Conservation (phyloP, 2,329 filamentous ascomycete genomes). For the Plenodomus lindquistii region DNA sequence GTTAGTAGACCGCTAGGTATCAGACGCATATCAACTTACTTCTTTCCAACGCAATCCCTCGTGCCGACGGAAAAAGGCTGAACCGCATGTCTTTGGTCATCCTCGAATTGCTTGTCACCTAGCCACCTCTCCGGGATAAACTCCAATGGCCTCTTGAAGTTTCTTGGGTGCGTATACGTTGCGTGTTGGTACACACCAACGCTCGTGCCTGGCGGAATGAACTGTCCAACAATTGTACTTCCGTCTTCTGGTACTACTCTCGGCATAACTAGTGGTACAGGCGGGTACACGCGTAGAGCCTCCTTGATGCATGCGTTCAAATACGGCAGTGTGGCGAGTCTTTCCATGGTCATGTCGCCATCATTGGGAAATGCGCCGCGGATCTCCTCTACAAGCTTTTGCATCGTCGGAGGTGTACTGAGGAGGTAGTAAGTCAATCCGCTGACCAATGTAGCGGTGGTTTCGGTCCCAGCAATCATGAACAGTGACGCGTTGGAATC, state of each 20-base stretch:
- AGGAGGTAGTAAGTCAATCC: slow-evolving; percentile 45
- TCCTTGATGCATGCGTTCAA: slow-evolving; percentile 49
- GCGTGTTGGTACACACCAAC: slow-evolving; percentile 22
- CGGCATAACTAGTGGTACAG: slow-evolving; percentile 42
- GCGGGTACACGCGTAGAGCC: slow-evolving; percentile 48
- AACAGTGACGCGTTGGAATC: slow-evolving; percentile 43
- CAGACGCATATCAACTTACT: slow-evolving; percentile 27
- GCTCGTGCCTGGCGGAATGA: slow-evolving; percentile 34
- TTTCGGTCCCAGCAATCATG: slow-evolving; percentile 52
- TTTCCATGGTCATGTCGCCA: slow-evolving; percentile 42
- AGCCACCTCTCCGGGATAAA: slow-evolving; percentile 52
- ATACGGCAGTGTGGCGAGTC: slow-evolving; percentile 38
- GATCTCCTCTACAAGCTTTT: slow-evolving; percentile 34
- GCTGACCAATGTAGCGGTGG: slow-evolving; percentile 48
- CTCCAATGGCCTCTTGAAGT: slow-evolving; percentile 41
- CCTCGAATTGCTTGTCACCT: slow-evolving; percentile 22
- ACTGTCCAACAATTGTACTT: slow-evolving; percentile 41
- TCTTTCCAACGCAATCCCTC: slow-evolving; percentile 45
- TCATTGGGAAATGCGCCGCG: slow-evolving; percentile 25
- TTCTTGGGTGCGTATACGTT: slow-evolving; percentile 21
- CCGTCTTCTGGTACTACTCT: slow-evolving; percentile 42
- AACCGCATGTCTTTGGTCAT: slow-evolving; percentile 40
- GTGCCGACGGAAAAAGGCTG: slow-evolving; percentile 52
- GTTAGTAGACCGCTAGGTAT: slow-evolving; percentile 4
- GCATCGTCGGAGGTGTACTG: slow-evolving; percentile 29